A percentile compares a stretch with the other conserved stretches of the same genome.
These are phyloP conservation scores for Fusarium citri DNA, from an alignment of 2,329 filamentous ascomycete species.

Conservation along the genomic window DNA sequence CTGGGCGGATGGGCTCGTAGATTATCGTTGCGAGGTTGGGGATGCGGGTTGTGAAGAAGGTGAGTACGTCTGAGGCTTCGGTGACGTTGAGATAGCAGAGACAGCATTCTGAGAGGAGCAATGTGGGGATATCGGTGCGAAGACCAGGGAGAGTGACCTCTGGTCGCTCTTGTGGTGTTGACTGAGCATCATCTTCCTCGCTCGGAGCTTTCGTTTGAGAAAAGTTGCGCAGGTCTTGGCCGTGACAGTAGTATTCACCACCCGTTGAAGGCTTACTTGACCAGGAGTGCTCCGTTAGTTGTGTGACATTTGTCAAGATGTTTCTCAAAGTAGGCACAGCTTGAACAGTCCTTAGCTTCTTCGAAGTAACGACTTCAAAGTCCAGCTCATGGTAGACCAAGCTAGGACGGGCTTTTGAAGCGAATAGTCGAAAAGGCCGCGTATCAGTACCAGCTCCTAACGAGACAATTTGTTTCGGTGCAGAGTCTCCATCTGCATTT, in stretches of 20 bases:
- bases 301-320: conserved; percentile 54
- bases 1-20: conserved; percentile 88
- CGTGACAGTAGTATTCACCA: conserved; percentile 67
- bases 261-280: conserved; percentile 51
- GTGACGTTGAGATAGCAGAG: conserved; percentile 83
- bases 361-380: conserved; percentile 78
- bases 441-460: conserved; percentile 96
- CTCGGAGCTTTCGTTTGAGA: not conserved
- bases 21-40: conserved; percentile 70
- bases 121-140: conserved; percentile 74
- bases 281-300: conserved; percentile 55
- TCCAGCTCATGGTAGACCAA: conserved; percentile 93
- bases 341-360: conserved; percentile 70
- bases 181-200: not conserved
- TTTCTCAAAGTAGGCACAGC: conserved; percentile 57
- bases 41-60: conserved; percentile 70
- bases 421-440: conserved; percentile 80
- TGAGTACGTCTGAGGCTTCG: conserved; percentile 72
- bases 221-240: conserved; percentile 73
- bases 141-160: conserved; percentile 53
- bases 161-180: not conserved
- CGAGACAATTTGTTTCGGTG: conserved; percentile 82
- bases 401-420: conserved; percentile 52
- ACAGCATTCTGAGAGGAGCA: conserved; percentile 95
- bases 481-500: conserved; percentile 46